A percentile compares a stretch with the other conserved stretches of the same genome.
Evolutionary conservation across 2,329 filamentous ascomycete species (phyloP).

Genomic region (Graphiopsis chlorocephala): DNA sequence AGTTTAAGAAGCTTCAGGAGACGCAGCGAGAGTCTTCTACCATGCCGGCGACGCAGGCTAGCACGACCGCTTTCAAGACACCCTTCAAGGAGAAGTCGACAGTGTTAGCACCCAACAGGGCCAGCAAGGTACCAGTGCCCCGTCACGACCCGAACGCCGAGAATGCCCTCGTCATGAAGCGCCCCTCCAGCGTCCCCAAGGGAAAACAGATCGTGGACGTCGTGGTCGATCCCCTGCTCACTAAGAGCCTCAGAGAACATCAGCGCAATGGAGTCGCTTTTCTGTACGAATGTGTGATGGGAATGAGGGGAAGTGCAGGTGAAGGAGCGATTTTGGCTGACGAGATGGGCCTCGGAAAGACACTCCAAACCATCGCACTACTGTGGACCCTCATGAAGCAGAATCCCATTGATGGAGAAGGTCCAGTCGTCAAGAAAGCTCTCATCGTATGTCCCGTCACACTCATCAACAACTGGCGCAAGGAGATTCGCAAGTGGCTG

Average conservation of each 20-base stretch:
- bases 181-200: conserved; percentile 53
- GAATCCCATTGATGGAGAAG: conserved; percentile 60
- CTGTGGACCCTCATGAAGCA: conserved; percentile 72
- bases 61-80: conserved; percentile 56
- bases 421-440: conserved; percentile 65
- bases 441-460: conserved; percentile 72
- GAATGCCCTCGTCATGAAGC: conserved; percentile 65
- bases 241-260: conserved; percentile 62
- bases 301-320: conserved; percentile 63
- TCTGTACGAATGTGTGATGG: conserved; percentile 74
- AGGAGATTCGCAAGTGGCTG: conserved; percentile 72
- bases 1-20: conserved; percentile 37
- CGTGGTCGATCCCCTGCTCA: conserved; percentile 66
- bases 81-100: conserved; percentile 54
- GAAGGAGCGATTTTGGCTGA: conserved; percentile 70
- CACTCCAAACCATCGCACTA: conserved; percentile 67
- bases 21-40: conserved; percentile 40
- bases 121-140: conserved; percentile 52
- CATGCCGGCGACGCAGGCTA: conserved; percentile 38
- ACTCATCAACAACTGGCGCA: conserved; percentile 69
- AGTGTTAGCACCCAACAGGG: conserved; percentile 39
- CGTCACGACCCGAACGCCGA: conserved; percentile 61
- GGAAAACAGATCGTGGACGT: conserved; percentile 69
- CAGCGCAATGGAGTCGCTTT: conserved; percentile 69
- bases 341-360: conserved; percentile 75